Conservation (phyloP, 495 filamentous ascomycete species). For the Patellaria atrata region DNA sequence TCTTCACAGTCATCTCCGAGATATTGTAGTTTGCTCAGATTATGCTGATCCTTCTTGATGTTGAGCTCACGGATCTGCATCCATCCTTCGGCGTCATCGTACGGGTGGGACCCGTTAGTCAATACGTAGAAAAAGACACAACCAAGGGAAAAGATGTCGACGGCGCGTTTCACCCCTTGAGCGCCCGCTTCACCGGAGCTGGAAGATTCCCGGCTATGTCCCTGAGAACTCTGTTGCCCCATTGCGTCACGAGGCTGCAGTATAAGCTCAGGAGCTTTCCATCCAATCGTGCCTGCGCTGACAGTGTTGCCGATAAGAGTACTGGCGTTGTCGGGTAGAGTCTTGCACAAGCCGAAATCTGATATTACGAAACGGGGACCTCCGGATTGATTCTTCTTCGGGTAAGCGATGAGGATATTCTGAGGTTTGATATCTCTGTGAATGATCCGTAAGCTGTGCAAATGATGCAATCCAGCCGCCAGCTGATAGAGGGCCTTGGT, state of each 20-base stretch:
- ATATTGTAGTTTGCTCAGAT: constrained; percentile 52
- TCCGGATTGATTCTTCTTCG: constrained; percentile 32
- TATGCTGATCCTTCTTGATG: constrained; percentile 74
- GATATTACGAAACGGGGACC: constrained; percentile 75
- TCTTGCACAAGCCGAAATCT: constrained; percentile 96
- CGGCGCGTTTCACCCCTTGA: constrained; percentile 72
- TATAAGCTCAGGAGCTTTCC: constrained; percentile 89
- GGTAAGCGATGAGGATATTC: constrained; percentile 69
- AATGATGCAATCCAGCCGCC: constrained; percentile 67
- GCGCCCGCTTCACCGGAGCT: constrained; percentile 20
- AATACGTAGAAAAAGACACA: constrained; percentile 95
- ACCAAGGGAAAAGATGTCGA: constrained; percentile 92
- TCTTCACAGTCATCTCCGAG: constrained; percentile 74
- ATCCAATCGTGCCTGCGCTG: constrained; percentile 86
- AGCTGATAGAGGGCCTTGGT: constrained; percentile 69
- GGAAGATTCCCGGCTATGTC: constrained; percentile 22
- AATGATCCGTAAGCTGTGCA: constrained; percentile 86
- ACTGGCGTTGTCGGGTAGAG: constrained; percentile 86
- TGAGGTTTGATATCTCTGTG: constrained; percentile 96
- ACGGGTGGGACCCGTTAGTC: constrained; percentile 82
- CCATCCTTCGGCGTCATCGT: constrained; percentile 77
- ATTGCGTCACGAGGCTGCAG: constrained; percentile 53
- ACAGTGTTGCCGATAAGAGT: constrained; percentile 90
- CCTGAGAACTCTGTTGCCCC: constrained; percentile 21
- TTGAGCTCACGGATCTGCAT: constrained; percentile 80